Evolutionary conservation across 2,329 filamentous ascomycete species (phyloP).

Genomic region (Microdochium nivale): DNA sequence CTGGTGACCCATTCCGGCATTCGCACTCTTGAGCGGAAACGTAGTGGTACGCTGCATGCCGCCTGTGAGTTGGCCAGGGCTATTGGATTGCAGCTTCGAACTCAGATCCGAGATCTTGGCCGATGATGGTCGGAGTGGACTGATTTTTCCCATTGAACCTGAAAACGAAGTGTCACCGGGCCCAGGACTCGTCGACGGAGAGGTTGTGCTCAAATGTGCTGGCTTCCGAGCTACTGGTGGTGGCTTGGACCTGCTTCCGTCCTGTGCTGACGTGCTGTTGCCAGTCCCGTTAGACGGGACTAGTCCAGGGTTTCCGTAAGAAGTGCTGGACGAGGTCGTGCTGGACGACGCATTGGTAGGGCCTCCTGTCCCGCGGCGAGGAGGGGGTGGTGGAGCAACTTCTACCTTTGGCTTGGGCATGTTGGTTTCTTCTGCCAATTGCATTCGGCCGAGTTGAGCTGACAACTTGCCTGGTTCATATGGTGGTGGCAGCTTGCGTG

Average conservation of each 20-base stretch:
- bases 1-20: slow-evolving; percentile 1
- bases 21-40: slow-evolving; percentile 3
- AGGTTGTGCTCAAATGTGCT: slow-evolving; percentile 35
- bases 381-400: slow-evolving; percentile 31
- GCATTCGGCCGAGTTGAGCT: slow-evolving; percentile 35
- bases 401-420: slow-evolving; percentile 15
- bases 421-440: slow-evolving; percentile 30
- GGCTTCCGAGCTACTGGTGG: slow-evolving; percentile 58
- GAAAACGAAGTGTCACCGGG: neutral
- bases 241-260: slow-evolving; percentile 26
- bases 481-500: slow-evolving; percentile 43
- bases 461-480: slow-evolving; percentile 37
- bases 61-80: slow-evolving; percentile 13
- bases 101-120: slow-evolving; percentile 19
- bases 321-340: slow-evolving; percentile 7
- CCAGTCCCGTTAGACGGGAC: slow-evolving; percentile 17
- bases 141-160: slow-evolving; percentile 6
- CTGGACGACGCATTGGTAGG: slow-evolving; percentile 3
- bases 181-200: slow-evolving; percentile 15
- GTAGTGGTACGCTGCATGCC: slow-evolving; percentile 15
- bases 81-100: slow-evolving; percentile 17
- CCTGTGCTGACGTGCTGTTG: slow-evolving; percentile 25
- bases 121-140: slow-evolving; percentile 8
- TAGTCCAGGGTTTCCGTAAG: slow-evolving; percentile 14
- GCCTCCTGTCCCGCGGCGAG: slow-evolving; percentile 23